Percentiles rank a stretch among this genome's conserved stretches.
phyloP scores from a whole-genome alignment of 78 protist genomes.

The Speleostelium caveatum region DNA sequence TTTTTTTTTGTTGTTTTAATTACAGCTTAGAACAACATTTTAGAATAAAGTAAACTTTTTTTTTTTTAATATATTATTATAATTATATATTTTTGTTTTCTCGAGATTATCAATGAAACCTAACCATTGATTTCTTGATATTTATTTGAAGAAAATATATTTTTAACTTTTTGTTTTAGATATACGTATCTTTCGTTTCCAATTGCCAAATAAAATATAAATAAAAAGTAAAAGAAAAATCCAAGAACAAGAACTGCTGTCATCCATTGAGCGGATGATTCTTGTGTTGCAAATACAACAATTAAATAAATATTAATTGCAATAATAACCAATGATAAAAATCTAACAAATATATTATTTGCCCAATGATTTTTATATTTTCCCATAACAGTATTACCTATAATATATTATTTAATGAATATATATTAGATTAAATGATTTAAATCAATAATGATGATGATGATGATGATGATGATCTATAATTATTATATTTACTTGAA shows the following conservation, averaged over 20 bases:
- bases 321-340: conserved; percentile 51
- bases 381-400: conserved; percentile 45
- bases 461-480: background rate
- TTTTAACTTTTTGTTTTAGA: no score
- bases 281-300: conserved; percentile 12
- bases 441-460: background rate
- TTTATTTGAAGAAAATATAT: no score
- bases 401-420: background rate
- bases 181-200: background rate
- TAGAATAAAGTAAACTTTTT: no score
- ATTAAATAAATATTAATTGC: conserved; percentile 61
- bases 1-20: no score
- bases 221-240: conserved; percentile 60
- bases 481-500: conserved; percentile 2
- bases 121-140: no score
- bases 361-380: conserved; percentile 69
- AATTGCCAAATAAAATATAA: conserved; percentile 36
- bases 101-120: no score
- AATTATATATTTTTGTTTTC: no score
- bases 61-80: no score
- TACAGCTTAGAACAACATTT: no score
- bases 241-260: background rate
- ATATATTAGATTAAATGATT: no score
- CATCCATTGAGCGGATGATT: conserved; percentile 33
- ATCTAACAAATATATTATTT: conserved; percentile 43